A percentile compares a stretch with the other conserved stretches of the same genome.
These are phyloP conservation scores for Polytrichum commune DNA, from an alignment of 225 moss, liverwort and hornwort genomes.

Conservation along the genomic window DNA sequence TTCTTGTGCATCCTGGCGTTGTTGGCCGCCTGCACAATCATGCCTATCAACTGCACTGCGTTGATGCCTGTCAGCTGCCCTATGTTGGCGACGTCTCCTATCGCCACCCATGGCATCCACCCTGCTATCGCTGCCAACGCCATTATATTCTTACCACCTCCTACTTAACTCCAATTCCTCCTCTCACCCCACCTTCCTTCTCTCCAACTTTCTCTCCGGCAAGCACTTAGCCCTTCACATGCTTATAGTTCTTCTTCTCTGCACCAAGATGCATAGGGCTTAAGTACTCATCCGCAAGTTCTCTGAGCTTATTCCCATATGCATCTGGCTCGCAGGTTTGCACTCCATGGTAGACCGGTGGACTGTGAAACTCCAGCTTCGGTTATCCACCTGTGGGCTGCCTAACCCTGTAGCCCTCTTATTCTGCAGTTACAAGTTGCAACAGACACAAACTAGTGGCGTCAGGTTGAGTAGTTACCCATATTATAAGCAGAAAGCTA, in stretches of 20 bases:
- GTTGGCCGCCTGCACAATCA: conserved; percentile 70
- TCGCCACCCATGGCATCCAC: conserved; percentile 64
- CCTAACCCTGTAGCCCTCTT: too few relatives aligned
- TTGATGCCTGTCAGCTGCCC: conserved; percentile 61
- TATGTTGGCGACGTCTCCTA: conserved; percentile 57
- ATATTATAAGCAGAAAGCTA: too few relatives aligned
- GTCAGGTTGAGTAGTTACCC: too few relatives aligned
- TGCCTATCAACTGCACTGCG: conserved; percentile 67
- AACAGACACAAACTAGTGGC: too few relatives aligned
- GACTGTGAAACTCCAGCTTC: neutral
- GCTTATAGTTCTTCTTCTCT: neutral
- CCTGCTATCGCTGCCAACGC: conserved; percentile 30
- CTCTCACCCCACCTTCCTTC: conserved; percentile 10
- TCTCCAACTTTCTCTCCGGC: neutral
- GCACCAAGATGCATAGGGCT: too few relatives aligned
- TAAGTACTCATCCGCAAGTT: too few relatives aligned
- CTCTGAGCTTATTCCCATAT: too few relatives aligned
- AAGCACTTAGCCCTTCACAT: neutral
- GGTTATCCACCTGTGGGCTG: neutral
- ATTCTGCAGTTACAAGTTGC: too few relatives aligned
- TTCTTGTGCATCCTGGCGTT: conserved; percentile 94
- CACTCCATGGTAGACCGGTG: neutral
- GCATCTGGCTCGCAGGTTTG: too few relatives aligned
- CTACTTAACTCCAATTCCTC: conserved; percentile 10
- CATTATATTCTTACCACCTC: neutral